Evolutionary conservation across 352 stramenopile species (phyloP).

Genomic region (Pythium monospermum): DNA sequence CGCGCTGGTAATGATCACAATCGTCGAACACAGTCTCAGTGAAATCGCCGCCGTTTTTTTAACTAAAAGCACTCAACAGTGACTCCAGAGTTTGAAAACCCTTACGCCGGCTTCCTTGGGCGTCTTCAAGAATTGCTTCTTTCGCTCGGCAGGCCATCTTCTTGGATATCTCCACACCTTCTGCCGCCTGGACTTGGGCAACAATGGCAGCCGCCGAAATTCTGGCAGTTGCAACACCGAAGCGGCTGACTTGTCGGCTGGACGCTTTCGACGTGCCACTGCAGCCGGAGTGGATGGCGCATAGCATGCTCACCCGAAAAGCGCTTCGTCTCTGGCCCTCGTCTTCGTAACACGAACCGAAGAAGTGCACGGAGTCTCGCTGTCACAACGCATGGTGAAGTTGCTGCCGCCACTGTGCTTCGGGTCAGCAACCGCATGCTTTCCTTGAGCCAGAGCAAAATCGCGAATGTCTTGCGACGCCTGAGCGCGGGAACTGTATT

Average conservation of each 20-base stretch:
- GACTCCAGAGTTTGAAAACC: background rate
- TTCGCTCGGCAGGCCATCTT: background rate
- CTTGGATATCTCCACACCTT: background rate
- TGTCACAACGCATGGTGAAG: background rate
- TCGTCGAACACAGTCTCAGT: slow-evolving; percentile 3
- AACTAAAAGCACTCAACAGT: background rate
- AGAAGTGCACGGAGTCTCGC: background rate
- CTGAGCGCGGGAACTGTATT: too few relatives aligned
- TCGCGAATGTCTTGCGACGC: too few relatives aligned
- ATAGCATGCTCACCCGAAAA: background rate
- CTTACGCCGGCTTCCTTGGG: too few relatives aligned
- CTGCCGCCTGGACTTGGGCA: background rate
- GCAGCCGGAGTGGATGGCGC: background rate
- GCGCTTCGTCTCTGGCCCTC: background rate
- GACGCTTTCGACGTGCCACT: background rate
- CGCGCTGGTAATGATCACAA: slow-evolving; percentile 8
- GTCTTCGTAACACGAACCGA: background rate
- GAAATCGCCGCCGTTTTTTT: background rate
- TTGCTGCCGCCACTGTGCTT: background rate
- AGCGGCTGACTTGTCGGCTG: background rate
- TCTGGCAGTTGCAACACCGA: background rate
- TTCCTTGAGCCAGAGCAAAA: background rate
- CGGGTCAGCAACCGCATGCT: background rate
- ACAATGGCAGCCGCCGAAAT: background rate
- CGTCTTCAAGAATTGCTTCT: background rate